Evolutionary conservation across 2,329 filamentous ascomycete species (phyloP).

Genomic region (Plenodomus lindquistii): DNA sequence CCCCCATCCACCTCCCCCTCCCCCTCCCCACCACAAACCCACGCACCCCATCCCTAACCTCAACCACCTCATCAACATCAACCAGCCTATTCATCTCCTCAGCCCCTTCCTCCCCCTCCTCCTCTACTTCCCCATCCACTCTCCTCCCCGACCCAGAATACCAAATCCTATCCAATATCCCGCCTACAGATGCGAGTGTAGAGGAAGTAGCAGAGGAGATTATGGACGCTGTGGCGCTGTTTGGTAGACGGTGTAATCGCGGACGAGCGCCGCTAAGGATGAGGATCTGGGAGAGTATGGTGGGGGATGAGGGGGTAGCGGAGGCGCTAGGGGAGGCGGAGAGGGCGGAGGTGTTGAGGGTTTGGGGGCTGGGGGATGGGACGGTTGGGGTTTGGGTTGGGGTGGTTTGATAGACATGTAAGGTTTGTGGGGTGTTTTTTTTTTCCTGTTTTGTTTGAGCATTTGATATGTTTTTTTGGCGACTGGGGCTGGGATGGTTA

Average conservation of each 20-base stretch:
- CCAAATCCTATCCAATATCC: neutral
- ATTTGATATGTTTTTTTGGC: too few relatives aligned
- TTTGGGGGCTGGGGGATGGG: neutral
- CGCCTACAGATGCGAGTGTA: neutral
- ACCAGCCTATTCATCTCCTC: neutral
- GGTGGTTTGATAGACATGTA: neutral
- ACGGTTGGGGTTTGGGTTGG: slow-evolving; percentile 1
- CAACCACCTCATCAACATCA: neutral
- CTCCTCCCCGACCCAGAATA: neutral
- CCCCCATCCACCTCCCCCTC: neutral
- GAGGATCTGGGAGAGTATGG: neutral
- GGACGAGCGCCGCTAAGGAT: slow-evolving; percentile 6
- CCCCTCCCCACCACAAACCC: neutral
- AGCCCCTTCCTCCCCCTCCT: too few relatives aligned
- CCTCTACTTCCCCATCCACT: neutral
- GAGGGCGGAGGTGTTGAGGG: neutral
- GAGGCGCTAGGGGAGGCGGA: neutral
- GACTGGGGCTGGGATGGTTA: too few relatives aligned
- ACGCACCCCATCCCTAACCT: neutral
- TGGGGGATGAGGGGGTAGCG: neutral
- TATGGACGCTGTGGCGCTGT: slow-evolving; percentile 16
- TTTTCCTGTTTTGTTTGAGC: too few relatives aligned
- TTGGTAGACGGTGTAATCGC: slow-evolving; percentile 17
- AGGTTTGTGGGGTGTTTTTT: too few relatives aligned
- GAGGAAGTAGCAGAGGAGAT: slow-evolving; percentile 19